Evolutionary conservation across 352 stramenopile genomes (phyloP).

Genomic region (Phytopythium litorale): DNA sequence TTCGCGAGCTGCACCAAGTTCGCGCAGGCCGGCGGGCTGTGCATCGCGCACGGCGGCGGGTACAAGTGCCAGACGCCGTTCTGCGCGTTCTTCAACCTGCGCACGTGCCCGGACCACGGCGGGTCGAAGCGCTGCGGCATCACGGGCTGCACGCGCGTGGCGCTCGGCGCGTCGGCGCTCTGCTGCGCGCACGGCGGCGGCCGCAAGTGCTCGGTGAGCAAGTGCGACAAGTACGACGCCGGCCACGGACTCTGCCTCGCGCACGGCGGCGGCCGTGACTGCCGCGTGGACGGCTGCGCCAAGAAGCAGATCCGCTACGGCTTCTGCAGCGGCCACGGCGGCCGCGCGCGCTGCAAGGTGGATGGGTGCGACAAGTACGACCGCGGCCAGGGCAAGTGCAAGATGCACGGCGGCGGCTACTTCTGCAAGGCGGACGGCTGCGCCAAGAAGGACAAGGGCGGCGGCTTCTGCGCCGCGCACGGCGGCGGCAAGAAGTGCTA

Average conservation of each 20-base stretch:
- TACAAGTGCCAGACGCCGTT: slow-evolving; percentile 71
- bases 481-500: slow-evolving; percentile 82
- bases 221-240: slow-evolving; percentile 72
- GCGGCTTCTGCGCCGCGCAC: slow-evolving; percentile 80
- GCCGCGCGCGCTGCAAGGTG: slow-evolving; percentile 67
- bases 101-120: slow-evolving; percentile 73
- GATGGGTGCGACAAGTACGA: slow-evolving; percentile 77
- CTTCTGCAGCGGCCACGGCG: slow-evolving; percentile 68
- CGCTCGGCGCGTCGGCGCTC: slow-evolving; percentile 37
- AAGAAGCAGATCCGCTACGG: slow-evolving; percentile 81
- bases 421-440: slow-evolving; percentile 75
- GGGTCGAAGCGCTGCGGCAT: slow-evolving; percentile 61
- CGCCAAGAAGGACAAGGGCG: slow-evolving; percentile 80
- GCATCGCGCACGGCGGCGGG: slow-evolving; percentile 79
- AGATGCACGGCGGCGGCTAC: slow-evolving; percentile 78
- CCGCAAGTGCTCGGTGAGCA: slow-evolving; percentile 64
- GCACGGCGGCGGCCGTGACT: slow-evolving; percentile 67
- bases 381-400: slow-evolving; percentile 73
- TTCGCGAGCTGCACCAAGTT: slow-evolving; percentile 53
- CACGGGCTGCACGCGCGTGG: slow-evolving; percentile 47
- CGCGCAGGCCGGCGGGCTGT: slow-evolving; percentile 67
- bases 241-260: slow-evolving; percentile 61
- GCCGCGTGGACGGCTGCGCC: slow-evolving; percentile 47
- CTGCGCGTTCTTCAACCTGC: slow-evolving; percentile 64
- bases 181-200: slow-evolving; percentile 68